Evolutionary conservation across 2,329 filamentous ascomycete genomes (phyloP).

Genomic region (Monosporascus sp.): DNA sequence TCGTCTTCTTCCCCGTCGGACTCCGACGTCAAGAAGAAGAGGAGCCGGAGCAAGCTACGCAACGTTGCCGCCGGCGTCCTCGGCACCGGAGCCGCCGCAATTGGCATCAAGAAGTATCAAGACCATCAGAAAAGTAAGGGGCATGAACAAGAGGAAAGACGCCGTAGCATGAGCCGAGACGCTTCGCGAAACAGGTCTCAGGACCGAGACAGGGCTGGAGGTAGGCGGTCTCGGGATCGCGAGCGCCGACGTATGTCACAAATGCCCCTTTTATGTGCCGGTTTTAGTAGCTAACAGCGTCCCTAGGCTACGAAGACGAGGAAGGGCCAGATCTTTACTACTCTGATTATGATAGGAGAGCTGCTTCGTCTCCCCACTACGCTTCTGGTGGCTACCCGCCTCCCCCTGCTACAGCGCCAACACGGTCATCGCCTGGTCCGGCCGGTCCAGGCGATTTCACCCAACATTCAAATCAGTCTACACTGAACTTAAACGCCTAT

Average conservation of each 20-base stretch:
- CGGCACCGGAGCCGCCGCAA: slow-evolving; percentile 55
- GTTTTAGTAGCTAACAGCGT: slow-evolving; percentile 8
- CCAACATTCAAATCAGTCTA: slow-evolving; percentile 24
- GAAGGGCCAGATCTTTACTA: slow-evolving; percentile 17
- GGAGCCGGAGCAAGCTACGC: slow-evolving; percentile 50
- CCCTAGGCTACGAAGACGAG: slow-evolving; percentile 26
- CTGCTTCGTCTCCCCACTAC: slow-evolving; percentile 22
- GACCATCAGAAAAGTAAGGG: slow-evolving; percentile 40
- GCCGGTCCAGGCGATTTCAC: slow-evolving; percentile 19
- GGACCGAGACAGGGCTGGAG: slow-evolving; percentile 16
- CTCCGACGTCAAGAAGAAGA: slow-evolving; percentile 36
- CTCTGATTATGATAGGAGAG: slow-evolving; percentile 15
- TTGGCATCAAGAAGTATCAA: slow-evolving; percentile 57
- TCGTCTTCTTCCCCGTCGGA: slow-evolving; percentile 28
- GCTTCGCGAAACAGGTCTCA: slow-evolving; percentile 15
- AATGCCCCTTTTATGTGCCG: background rate
- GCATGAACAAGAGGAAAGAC: slow-evolving; percentile 26
- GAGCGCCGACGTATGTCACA: slow-evolving; percentile 26
- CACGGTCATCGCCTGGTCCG: slow-evolving; percentile 4
- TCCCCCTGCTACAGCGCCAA: background rate
- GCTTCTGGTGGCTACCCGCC: slow-evolving; percentile 20
- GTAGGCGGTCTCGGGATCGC: slow-evolving; percentile 30
- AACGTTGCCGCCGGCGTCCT: slow-evolving; percentile 50
- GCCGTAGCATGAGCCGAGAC: slow-evolving; percentile 26
- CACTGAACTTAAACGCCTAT: slow-evolving; percentile 22